A percentile compares a stretch with the other conserved stretches of the same genome.
phyloP scores from a whole-genome alignment of 805 yeast genomes.

The Grigorovia humatica region DNA sequence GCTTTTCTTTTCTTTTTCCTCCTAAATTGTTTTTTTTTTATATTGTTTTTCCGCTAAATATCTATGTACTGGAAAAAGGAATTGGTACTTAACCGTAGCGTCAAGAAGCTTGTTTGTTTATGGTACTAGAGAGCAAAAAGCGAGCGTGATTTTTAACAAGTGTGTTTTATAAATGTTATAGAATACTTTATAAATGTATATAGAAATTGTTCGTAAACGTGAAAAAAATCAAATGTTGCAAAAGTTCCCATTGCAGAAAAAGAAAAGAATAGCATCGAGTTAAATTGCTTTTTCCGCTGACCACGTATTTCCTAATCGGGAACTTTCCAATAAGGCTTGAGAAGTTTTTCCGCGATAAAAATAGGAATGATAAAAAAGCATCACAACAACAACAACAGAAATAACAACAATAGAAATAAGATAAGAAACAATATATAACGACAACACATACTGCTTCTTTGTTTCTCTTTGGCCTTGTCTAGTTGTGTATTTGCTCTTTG shows the following conservation, averaged over 20 bases:
- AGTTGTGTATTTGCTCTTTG: constrained; percentile 65
- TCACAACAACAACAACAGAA: constrained; percentile 46
- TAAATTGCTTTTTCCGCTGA: background rate
- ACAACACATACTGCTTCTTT: constrained; percentile 61
- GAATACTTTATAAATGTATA: background rate
- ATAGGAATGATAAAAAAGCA: constrained; percentile 18
- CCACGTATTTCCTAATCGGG: constrained; percentile 16
- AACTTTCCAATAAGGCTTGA: background rate
- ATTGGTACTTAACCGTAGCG: background rate
- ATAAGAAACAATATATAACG: constrained; percentile 40
- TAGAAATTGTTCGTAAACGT: background rate
- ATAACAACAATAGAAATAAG: constrained; percentile 43
- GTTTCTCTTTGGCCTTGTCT: constrained; percentile 64
- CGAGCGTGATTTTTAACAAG: no score
- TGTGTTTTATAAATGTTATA: background rate
- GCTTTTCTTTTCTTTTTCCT: no score
- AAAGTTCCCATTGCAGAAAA: background rate
- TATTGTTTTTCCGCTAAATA: no score
- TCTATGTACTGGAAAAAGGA: no score
- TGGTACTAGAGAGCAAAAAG: no score
- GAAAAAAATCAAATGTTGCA: background rate
- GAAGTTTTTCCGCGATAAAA: background rate
- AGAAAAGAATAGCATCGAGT: background rate
- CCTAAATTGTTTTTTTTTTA: no score
- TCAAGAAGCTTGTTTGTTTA: no score